Evolutionary conservation across 2,329 filamentous ascomycete genomes (phyloP).

Genomic region (Phialocephala sp.): DNA sequence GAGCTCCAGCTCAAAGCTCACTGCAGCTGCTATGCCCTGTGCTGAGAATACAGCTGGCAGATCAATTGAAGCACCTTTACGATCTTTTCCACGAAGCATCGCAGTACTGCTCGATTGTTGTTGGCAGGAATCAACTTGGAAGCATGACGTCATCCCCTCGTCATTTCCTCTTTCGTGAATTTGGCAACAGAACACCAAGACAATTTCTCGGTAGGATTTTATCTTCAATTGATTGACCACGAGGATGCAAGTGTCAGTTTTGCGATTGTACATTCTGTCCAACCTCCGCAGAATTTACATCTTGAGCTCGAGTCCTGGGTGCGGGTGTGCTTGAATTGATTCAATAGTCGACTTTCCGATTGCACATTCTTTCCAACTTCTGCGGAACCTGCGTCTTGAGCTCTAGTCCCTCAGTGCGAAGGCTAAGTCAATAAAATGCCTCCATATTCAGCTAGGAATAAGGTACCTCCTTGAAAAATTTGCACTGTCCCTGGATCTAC

Average conservation of each 20-base stretch:
- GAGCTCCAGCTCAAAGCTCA: background rate
- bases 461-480: conserved; percentile 19
- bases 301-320: background rate
- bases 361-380: background rate
- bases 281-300: background rate
- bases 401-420: background rate
- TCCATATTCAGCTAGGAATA: conserved; percentile 34
- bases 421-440: conserved; percentile 16
- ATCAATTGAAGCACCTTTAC: background rate
- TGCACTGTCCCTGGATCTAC: background rate
- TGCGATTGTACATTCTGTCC: background rate
- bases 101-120: too few relatives aligned
- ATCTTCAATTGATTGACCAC: too few relatives aligned
- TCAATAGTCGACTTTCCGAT: background rate
- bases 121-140: too few relatives aligned
- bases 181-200: too few relatives aligned
- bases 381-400: background rate
- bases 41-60: background rate
- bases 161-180: too few relatives aligned
- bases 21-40: background rate
- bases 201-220: too few relatives aligned
- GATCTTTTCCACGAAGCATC: too few relatives aligned
- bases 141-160: too few relatives aligned
- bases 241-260: background rate
- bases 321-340: background rate